Conservation (phyloP, 208 protist species). For the Trypanosoma vivax region DNA sequence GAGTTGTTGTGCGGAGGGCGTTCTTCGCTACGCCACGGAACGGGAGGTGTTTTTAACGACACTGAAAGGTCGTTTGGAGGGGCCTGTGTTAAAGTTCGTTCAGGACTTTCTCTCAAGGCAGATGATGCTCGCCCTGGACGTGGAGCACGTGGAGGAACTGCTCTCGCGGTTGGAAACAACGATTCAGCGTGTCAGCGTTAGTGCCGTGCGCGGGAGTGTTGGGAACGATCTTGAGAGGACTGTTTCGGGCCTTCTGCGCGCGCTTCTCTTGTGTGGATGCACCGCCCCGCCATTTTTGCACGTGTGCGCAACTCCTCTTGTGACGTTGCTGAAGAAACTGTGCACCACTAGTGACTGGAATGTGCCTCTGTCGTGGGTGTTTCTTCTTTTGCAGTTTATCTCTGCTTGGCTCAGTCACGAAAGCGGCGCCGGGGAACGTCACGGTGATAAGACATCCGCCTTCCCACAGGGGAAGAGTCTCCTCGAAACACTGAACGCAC, state of each 20-base stretch:
- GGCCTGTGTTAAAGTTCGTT: slow-evolving; percentile 39
- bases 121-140: slow-evolving; percentile 32
- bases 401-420: too few relatives aligned
- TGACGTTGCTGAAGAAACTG: slow-evolving; percentile 22
- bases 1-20: slow-evolving; percentile 22
- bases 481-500: slow-evolving; percentile 5
- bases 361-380: slow-evolving; percentile 19
- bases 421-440: background rate
- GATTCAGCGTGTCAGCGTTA: slow-evolving; percentile 4
- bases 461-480: slow-evolving; percentile 2
- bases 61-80: slow-evolving; percentile 44
- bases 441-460: background rate
- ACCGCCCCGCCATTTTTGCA: slow-evolving; percentile 26
- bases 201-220: too few relatives aligned
- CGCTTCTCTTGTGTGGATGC: slow-evolving; percentile 31
- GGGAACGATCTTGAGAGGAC: slow-evolving; percentile 11
- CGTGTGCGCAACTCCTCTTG: slow-evolving; percentile 12
- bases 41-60: slow-evolving; percentile 26
- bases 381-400: slow-evolving; percentile 28
- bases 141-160: slow-evolving; percentile 38
- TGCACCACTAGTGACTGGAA: slow-evolving; percentile 4
- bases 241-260: slow-evolving; percentile 32
- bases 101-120: slow-evolving; percentile 28
- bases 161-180: slow-evolving; percentile 18
- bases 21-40: slow-evolving; percentile 27